Conservation (phyloP, 177 flowering plant genomes). For the Vitis hybrid region DNA sequence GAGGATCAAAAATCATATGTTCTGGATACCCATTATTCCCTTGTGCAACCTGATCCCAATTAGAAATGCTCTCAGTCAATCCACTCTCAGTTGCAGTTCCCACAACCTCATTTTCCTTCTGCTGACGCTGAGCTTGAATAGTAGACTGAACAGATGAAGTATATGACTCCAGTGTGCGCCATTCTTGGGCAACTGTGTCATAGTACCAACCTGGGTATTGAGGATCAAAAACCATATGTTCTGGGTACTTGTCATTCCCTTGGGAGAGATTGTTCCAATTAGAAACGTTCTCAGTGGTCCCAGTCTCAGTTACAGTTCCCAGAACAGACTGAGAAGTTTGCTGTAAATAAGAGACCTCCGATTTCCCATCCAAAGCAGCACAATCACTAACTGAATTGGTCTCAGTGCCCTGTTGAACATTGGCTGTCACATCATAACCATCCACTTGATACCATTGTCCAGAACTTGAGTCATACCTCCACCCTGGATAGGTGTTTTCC, state of each 20-base stretch:
- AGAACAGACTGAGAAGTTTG: slow-evolving; percentile 53
- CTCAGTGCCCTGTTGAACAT: slow-evolving; percentile 31
- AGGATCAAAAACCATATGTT: slow-evolving; percentile 89
- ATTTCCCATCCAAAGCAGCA: slow-evolving; percentile 29
- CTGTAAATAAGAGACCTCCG: slow-evolving; percentile 68
- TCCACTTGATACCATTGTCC: slow-evolving; percentile 86
- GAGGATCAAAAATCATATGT: slow-evolving; percentile 91
- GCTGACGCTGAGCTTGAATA: slow-evolving; percentile 31
- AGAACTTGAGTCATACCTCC: slow-evolving; percentile 67
- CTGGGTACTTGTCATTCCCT: slow-evolving; percentile 57
- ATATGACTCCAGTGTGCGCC: slow-evolving; percentile 67
- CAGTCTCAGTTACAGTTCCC: slow-evolving; percentile 45
- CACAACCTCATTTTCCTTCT: slow-evolving; percentile 29
- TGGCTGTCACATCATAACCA: slow-evolving; percentile 30
- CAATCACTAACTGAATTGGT: slow-evolving; percentile 18
- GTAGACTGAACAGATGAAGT: slow-evolving; percentile 32
- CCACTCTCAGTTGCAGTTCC: slow-evolving; percentile 46
- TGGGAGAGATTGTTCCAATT: slow-evolving; percentile 54
- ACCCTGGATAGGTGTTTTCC: slow-evolving; percentile 84
- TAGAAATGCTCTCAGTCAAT: slow-evolving; percentile 45
- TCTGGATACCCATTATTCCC: slow-evolving; percentile 61
- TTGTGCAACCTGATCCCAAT: slow-evolving; percentile 53
- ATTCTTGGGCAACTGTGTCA: slow-evolving; percentile 68
- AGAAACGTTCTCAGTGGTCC: slow-evolving; percentile 44
- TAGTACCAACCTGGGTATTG: slow-evolving; percentile 96